A percentile compares a stretch with the other conserved stretches of the same genome.
Conservation (phyloP, 495 filamentous ascomycete species). For the Daldinia concentrica region DNA sequence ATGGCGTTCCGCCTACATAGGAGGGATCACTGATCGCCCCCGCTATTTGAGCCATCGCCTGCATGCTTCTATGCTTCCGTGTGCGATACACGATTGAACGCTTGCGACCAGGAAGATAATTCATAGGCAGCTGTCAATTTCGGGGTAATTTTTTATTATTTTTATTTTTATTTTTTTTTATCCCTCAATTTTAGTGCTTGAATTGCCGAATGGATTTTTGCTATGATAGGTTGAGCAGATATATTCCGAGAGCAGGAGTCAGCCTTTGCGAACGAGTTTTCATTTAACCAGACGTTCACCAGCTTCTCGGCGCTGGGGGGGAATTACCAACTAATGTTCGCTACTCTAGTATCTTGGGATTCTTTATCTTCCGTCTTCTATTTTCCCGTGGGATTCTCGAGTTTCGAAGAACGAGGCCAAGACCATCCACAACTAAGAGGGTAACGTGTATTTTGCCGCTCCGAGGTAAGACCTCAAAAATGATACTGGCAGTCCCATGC, state of each 20-base stretch:
- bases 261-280: background rate
- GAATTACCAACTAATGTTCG: background rate
- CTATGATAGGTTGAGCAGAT: background rate
- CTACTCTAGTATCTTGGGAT: background rate
- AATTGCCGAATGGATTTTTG: background rate
- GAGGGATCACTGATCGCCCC: background rate
- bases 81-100: background rate
- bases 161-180: background rate
- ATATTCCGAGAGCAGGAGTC: background rate
- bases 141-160: too few relatives aligned
- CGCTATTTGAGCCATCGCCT: slow-evolving; percentile 21
- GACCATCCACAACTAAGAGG: background rate
- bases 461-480: slow-evolving; percentile 3
- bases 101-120: background rate
- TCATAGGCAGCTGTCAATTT: background rate
- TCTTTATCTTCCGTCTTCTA: slow-evolving; percentile 1
- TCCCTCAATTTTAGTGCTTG: background rate
- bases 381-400: background rate
- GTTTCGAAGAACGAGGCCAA: background rate
- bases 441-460: slow-evolving; percentile 10
- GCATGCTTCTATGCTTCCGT: slow-evolving; percentile 10
- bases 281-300: background rate
- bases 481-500: background rate
- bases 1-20: background rate
- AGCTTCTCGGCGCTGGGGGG: background rate